phyloP scores from a whole-genome alignment of 768 basidiomycete genomes.

The Lactifluus pinguis region DNA sequence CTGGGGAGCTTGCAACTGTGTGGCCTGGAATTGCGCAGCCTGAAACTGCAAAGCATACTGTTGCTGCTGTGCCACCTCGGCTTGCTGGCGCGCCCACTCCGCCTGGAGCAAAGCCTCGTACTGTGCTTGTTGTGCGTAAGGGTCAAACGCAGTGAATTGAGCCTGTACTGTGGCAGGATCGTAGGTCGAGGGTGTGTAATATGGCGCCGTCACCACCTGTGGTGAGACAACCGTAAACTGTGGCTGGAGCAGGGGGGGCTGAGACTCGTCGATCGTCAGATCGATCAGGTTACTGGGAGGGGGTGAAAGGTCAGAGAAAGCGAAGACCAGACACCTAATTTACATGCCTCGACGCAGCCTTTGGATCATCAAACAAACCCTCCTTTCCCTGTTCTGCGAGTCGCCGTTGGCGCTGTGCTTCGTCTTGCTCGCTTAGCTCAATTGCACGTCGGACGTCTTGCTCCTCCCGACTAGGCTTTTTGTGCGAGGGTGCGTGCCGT shows the following conservation, averaged over 20 bases:
- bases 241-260: conserved; percentile 22
- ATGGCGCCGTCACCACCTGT: conserved; percentile 7
- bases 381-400: conserved; percentile 62
- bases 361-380: conserved; percentile 73
- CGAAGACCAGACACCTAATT: conserved; percentile 35
- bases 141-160: conserved; percentile 76
- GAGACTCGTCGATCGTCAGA: conserved; percentile 16
- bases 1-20: not conserved
- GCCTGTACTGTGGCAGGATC: conserved; percentile 18
- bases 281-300: conserved; percentile 4
- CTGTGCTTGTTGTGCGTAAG: conserved; percentile 79
- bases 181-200: not conserved
- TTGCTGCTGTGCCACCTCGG: conserved; percentile 30
- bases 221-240: conserved; percentile 18
- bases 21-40: conserved; percentile 33
- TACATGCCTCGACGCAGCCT: conserved; percentile 32
- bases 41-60: conserved; percentile 40
- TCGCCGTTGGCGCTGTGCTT: conserved; percentile 55
- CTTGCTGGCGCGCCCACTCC: conserved; percentile 64
- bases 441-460: conserved; percentile 75
- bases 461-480: conserved; percentile 42
- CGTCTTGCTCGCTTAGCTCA: conserved; percentile 84
- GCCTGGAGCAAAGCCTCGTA: conserved; percentile 73
- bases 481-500: conserved; percentile 21
- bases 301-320: conserved; percentile 3